phyloP scores from a whole-genome alignment of 2,329 filamentous ascomycete genomes.

The Penicillium hordei region DNA sequence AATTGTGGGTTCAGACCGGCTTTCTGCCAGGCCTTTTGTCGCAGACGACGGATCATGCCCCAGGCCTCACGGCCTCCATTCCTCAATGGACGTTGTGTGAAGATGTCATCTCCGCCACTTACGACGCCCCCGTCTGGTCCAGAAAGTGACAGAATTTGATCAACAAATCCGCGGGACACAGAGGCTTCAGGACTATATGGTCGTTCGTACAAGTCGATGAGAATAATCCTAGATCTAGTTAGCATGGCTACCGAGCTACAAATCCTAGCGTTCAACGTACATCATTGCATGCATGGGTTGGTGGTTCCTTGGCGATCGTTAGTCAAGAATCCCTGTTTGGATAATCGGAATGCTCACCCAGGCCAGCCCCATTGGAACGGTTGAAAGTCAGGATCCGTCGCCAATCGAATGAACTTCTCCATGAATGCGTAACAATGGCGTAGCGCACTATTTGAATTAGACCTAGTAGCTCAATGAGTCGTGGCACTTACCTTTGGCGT shows the following conservation, averaged over 20 bases:
- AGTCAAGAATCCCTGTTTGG: neutral
- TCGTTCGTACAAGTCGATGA: slow-evolving; percentile 51
- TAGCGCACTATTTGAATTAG: slow-evolving; percentile 40
- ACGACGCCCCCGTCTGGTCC: slow-evolving; percentile 48
- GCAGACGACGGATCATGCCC: slow-evolving; percentile 49
- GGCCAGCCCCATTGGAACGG: slow-evolving; percentile 53
- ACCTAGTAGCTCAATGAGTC: neutral
- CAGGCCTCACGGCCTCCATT: slow-evolving; percentile 51
- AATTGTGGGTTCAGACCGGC: slow-evolving; percentile 48
- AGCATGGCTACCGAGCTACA: neutral
- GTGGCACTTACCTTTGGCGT: slow-evolving; percentile 39
- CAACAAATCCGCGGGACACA: slow-evolving; percentile 47
- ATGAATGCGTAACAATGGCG: slow-evolving; percentile 50
- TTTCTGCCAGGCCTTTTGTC: slow-evolving; percentile 50
- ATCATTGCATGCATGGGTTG: slow-evolving; percentile 49
- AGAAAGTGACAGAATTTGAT: slow-evolving; percentile 47
- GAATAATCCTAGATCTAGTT: slow-evolving; percentile 42
- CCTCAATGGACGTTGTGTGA: slow-evolving; percentile 46
- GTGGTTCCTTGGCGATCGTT: slow-evolving; percentile 33
- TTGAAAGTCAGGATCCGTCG: slow-evolving; percentile 49
- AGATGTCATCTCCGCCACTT: slow-evolving; percentile 46
- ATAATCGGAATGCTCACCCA: slow-evolving; percentile 30
- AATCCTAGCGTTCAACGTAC: slow-evolving; percentile 18
- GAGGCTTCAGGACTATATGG: slow-evolving; percentile 47
- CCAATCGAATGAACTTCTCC: slow-evolving; percentile 50